A percentile compares a stretch with the other conserved stretches of the same genome.
phyloP scores from a whole-genome alignment of 2,329 filamentous ascomycete genomes.

The Fonsecaea erecta region DNA sequence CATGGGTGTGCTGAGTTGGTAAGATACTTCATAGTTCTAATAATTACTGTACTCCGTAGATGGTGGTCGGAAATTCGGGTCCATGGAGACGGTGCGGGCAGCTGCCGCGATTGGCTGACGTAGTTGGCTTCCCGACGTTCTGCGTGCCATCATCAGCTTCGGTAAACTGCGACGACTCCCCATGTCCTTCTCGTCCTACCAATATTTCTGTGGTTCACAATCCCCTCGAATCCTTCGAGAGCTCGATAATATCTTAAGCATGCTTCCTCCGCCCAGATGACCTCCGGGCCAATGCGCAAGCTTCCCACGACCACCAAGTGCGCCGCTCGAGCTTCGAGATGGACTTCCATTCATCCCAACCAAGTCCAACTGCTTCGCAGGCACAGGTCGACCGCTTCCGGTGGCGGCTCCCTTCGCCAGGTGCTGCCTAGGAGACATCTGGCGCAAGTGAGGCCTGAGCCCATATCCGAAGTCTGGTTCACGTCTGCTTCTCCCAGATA shows the following conservation, averaged over 20 bases:
- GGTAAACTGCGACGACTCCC: not conserved
- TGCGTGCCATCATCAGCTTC: no score
- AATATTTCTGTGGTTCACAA: not conserved
- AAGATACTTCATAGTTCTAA: no score
- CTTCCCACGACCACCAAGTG: slow-evolving; percentile 20
- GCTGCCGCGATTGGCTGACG: slow-evolving; percentile 8
- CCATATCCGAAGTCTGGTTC: slow-evolving; percentile 45
- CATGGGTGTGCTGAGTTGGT: no score
- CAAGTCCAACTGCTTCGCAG: slow-evolving; percentile 12
- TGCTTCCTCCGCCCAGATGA: slow-evolving; percentile 34
- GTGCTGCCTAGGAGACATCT: slow-evolving; percentile 40
- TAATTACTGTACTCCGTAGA: no score
- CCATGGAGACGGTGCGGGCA: not conserved
- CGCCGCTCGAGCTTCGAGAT: slow-evolving; percentile 15
- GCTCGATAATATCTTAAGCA: slow-evolving; percentile 17
- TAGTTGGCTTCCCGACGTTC: not conserved
- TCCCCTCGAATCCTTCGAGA: not conserved
- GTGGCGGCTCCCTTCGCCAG: slow-evolving; percentile 17
- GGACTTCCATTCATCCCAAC: slow-evolving; percentile 7
- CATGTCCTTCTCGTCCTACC: not conserved
- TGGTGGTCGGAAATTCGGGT: not conserved
- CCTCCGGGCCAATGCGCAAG: slow-evolving; percentile 35
- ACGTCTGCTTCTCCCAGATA: slow-evolving; percentile 36
- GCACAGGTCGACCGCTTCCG: slow-evolving; percentile 25
- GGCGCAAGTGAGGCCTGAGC: slow-evolving; percentile 46